Conservation (phyloP, 495 filamentous ascomycete species). For the Talaromyces adpressus region DNA sequence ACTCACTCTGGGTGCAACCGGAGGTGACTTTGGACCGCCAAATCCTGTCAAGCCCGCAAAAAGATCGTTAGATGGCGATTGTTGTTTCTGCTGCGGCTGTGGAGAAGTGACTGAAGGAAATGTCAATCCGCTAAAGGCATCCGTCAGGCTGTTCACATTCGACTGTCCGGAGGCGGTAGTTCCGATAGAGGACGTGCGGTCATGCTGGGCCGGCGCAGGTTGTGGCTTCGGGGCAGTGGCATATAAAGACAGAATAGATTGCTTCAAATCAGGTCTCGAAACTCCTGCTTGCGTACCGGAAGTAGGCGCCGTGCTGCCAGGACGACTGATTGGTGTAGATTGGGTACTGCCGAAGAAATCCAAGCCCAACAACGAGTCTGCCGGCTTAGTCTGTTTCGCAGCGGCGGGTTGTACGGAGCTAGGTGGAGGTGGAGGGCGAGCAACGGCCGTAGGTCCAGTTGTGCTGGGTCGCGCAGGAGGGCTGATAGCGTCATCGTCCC, state of each 20-base stretch:
- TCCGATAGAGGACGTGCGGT: constrained; percentile 60
- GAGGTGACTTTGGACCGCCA: constrained; percentile 47
- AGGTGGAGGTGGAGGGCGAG: constrained; percentile 55
- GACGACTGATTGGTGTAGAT: constrained; percentile 56
- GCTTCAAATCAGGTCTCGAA: constrained; percentile 90
- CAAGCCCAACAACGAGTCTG: constrained; percentile 82
- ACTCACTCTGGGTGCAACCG: constrained; percentile 42
- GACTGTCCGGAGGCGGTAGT: constrained; percentile 55
- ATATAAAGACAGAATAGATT: constrained; percentile 93
- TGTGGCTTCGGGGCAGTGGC: constrained; percentile 71
- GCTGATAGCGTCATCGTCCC: constrained; percentile 45
- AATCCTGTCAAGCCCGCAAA: constrained; percentile 68
- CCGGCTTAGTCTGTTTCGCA: constrained; percentile 61
- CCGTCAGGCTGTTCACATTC: constrained; percentile 68
- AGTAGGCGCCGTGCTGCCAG: constrained; percentile 63
- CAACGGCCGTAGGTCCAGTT: constrained; percentile 49
- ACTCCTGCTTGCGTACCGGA: constrained; percentile 47
- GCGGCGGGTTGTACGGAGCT: constrained; percentile 51
- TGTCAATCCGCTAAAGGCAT: constrained; percentile 80
- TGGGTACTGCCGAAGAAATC: constrained; percentile 81
- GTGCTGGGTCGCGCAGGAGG: constrained; percentile 60
- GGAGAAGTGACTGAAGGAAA: constrained; percentile 56
- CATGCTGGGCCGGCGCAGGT: constrained; percentile 44
- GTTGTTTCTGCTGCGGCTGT: constrained; percentile 37
- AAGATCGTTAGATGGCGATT: constrained; percentile 53